phyloP scores from a whole-genome alignment of 352 stramenopile species.

The Globisporangium abappressorium region DNA sequence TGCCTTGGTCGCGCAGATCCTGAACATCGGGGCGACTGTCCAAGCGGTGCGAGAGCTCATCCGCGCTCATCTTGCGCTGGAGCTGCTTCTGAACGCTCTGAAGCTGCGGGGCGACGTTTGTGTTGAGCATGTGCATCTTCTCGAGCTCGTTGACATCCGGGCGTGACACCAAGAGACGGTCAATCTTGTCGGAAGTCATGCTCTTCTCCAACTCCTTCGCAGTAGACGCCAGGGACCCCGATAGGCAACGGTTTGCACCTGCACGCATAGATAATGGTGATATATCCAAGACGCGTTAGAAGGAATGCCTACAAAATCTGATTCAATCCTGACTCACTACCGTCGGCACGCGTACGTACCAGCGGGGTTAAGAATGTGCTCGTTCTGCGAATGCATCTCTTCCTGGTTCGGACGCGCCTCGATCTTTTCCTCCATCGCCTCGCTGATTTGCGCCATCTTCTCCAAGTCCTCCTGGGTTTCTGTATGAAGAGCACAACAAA shows the following conservation, averaged over 20 bases:
- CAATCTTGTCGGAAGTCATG: conserved; percentile 65
- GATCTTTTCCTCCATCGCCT: conserved; percentile 43
- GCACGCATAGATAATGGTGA: not conserved
- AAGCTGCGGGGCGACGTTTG: conserved; percentile 49
- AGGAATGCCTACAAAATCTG: not conserved
- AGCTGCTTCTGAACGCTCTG: conserved; percentile 76
- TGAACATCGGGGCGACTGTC: conserved; percentile 70
- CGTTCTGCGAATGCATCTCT: conserved; percentile 45
- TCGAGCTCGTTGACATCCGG: conserved; percentile 57
- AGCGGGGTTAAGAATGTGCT: conserved; percentile 50
- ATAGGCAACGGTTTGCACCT: conserved; percentile 37
- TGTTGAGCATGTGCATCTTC: conserved; percentile 53
- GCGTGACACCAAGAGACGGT: conserved; percentile 54
- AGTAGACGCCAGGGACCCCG: conserved; percentile 36
- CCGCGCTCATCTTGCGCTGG: conserved; percentile 68
- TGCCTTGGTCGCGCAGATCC: conserved; percentile 67
- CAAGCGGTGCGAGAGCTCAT: conserved; percentile 65
- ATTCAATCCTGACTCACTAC: not conserved
- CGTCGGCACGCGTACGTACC: conserved; percentile 9
- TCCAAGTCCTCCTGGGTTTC: conserved; percentile 39
- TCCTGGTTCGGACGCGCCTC: conserved; percentile 44
- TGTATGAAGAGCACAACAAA: conserved; percentile 3
- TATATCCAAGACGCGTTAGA: not conserved
- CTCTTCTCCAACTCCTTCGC: conserved; percentile 48
- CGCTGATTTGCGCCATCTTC: conserved; percentile 33